Percentiles rank a stretch among this genome's conserved stretches.
Evolutionary conservation across 2,329 filamentous ascomycete species (phyloP).

Genomic region (Neoscytalidium dimidiatum): DNA sequence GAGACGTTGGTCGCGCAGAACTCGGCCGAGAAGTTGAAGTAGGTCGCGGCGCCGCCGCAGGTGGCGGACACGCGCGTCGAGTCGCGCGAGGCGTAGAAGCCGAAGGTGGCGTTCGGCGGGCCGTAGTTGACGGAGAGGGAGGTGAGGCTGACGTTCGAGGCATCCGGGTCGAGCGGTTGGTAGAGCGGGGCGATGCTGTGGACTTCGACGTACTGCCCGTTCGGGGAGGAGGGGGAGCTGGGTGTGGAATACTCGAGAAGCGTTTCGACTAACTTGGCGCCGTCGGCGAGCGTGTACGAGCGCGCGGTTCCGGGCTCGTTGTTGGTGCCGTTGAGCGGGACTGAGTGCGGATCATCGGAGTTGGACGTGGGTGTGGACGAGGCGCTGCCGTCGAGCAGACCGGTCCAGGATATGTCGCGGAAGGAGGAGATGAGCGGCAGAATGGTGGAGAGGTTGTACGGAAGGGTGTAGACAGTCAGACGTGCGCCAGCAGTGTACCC

Average conservation of each 20-base stretch:
- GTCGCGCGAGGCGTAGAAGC: conserved; percentile 27
- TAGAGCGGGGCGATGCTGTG: conserved; percentile 22
- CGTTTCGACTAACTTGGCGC: conserved; percentile 10
- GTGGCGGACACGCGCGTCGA: conserved; percentile 25
- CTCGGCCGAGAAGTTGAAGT: conserved; percentile 27
- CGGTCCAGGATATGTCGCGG: conserved; percentile 5
- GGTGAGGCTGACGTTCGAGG: conserved; percentile 19
- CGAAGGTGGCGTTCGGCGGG: conserved; percentile 23
- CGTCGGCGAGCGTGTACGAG: conserved; percentile 4
- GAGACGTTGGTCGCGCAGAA: conserved; percentile 28
- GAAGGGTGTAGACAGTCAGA: conserved; percentile 5
- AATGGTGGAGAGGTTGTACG: not conserved
- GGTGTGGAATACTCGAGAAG: conserved; percentile 24
- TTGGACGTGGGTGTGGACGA: not conserved
- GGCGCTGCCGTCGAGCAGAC: not conserved
- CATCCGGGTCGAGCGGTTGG: conserved; percentile 2
- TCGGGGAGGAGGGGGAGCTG: not conserved
- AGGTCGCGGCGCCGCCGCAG: conserved; percentile 26
- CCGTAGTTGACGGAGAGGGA: conserved; percentile 23
- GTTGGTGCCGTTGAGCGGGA: conserved; percentile 12
- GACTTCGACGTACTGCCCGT: conserved; percentile 25
- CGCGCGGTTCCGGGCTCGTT: conserved; percentile 9
- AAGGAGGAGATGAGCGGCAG: conserved; percentile 17
- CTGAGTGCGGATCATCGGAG: not conserved
- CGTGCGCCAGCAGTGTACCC: not conserved